Conservation (phyloP, 108 stramenopile genomes). For the Nitzschia inconspicua region DNA sequence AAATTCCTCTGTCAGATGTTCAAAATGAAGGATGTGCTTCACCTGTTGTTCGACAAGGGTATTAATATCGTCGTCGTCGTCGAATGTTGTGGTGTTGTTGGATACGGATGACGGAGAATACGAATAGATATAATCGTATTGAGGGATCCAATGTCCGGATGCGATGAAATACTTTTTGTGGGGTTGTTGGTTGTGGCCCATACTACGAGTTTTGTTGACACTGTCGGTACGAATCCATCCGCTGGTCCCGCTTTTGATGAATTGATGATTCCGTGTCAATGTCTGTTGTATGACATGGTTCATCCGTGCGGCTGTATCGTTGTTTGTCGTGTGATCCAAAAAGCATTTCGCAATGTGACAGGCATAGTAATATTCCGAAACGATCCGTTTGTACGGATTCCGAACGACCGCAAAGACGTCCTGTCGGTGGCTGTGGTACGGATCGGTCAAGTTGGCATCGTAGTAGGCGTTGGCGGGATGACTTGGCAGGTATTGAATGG, state of each 20-base stretch:
- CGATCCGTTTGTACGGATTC: slow-evolving; percentile 47
- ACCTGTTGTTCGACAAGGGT: slow-evolving; percentile 1
- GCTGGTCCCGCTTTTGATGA: neutral
- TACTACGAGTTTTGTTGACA: too few relatives aligned
- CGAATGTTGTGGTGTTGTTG: too few relatives aligned
- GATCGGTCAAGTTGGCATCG: slow-evolving; percentile 17
- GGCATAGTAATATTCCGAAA: slow-evolving; percentile 45
- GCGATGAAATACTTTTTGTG: neutral
- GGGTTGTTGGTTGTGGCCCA: neutral
- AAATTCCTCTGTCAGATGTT: slow-evolving; percentile 37
- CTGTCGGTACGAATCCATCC: neutral
- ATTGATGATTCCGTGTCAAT: neutral
- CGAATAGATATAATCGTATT: slow-evolving; percentile 21
- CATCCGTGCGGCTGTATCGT: neutral
- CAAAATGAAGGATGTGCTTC: slow-evolving; percentile 26
- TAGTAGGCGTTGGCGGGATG: slow-evolving; percentile 19
- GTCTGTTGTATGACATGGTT: neutral
- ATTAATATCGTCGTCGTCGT: neutral
- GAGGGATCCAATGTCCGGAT: slow-evolving; percentile 20
- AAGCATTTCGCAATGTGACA: too few relatives aligned
- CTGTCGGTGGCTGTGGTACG: too few relatives aligned
- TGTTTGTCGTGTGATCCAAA: too few relatives aligned
- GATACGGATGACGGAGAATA: too few relatives aligned
- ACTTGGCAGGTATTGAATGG: neutral
- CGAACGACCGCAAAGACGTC: slow-evolving; percentile 49